phyloP scores from a whole-genome alignment of 129 eudicot species.

The Artemisia tridentata region DNA sequence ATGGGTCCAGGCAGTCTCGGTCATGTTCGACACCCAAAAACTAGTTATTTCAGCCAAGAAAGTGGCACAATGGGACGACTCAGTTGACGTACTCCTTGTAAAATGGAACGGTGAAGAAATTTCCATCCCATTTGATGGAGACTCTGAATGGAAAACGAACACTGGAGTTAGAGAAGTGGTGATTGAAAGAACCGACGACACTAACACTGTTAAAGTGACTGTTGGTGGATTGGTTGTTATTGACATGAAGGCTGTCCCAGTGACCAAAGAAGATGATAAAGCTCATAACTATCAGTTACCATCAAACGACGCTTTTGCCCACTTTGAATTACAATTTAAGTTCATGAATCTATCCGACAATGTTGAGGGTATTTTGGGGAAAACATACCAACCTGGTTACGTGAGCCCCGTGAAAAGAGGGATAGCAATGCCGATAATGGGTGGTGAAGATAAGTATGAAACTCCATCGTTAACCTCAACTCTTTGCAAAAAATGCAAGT shows the following conservation, averaged over 20 bases:
- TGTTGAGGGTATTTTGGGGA: conserved; percentile 59
- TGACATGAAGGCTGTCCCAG: conserved; percentile 44
- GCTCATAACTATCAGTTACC: conserved; percentile 61
- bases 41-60: conserved; percentile 45
- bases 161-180: conserved; percentile 36
- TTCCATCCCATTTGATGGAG: conserved; percentile 40
- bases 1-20: conserved; percentile 63
- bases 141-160: conserved; percentile 45
- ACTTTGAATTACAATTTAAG: conserved; percentile 53
- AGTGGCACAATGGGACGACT: conserved; percentile 45
- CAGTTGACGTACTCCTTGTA: conserved; percentile 42
- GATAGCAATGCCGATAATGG: conserved; percentile 57
- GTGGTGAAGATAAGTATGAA: conserved; percentile 61
- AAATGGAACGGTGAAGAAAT: conserved; percentile 41
- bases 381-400: conserved; percentile 47
- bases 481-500: background rate
- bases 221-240: conserved; percentile 41
- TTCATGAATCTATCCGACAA: conserved; percentile 32
- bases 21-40: conserved; percentile 55
- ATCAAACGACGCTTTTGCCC: conserved; percentile 51
- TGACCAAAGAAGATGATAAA: conserved; percentile 45
- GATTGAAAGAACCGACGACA: conserved; percentile 56
- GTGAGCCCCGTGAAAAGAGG: conserved; percentile 48
- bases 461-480: conserved; percentile 41
- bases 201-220: conserved; percentile 39